Evolutionary conservation across 2,329 filamentous ascomycete species (phyloP).

Genomic region (Dendryphion nanum): DNA sequence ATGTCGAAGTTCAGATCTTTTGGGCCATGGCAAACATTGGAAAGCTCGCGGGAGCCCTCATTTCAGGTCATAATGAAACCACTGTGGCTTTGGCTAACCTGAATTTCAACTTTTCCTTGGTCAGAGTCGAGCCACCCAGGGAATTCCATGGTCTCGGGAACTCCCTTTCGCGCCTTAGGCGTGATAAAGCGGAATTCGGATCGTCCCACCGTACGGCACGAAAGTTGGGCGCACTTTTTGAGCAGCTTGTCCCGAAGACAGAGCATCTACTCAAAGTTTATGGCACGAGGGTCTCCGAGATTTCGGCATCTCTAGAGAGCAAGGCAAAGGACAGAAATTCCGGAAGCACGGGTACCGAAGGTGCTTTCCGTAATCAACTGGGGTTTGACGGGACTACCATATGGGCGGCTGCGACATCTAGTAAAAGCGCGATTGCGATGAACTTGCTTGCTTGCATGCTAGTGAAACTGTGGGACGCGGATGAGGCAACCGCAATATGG

Average conservation of each 20-base stretch:
- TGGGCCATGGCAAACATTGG: not conserved
- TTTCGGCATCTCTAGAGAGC: too few relatives aligned
- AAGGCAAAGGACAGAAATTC: not conserved
- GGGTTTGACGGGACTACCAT: slow-evolving; percentile 16
- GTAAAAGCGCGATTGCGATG: slow-evolving; percentile 21
- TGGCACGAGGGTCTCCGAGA: slow-evolving; percentile 28
- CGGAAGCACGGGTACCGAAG: not conserved
- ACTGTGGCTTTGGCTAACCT: slow-evolving; percentile 19
- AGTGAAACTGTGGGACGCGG: slow-evolving; percentile 25
- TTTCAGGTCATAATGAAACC: slow-evolving; percentile 12
- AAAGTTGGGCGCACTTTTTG: slow-evolving; percentile 43
- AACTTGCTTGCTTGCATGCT: slow-evolving; percentile 42
- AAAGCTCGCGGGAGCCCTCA: slow-evolving; percentile 2
- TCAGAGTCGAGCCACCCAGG: slow-evolving; percentile 41
- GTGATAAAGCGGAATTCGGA: slow-evolving; percentile 41
- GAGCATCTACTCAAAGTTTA: slow-evolving; percentile 38
- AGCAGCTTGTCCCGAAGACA: slow-evolving; percentile 27
- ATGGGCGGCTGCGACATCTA: slow-evolving; percentile 26
- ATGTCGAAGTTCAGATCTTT: too few relatives aligned
- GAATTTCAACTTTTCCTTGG: slow-evolving; percentile 46
- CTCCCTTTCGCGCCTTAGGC: slow-evolving; percentile 27
- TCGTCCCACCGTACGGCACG: slow-evolving; percentile 38
- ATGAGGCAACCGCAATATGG: slow-evolving; percentile 37
- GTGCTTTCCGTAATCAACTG: slow-evolving; percentile 7
- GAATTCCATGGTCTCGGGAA: slow-evolving; percentile 37